Evolutionary conservation across 1,284 basidiomycete genomes (phyloP).

Genomic region (Cryptococcus sp.): DNA sequence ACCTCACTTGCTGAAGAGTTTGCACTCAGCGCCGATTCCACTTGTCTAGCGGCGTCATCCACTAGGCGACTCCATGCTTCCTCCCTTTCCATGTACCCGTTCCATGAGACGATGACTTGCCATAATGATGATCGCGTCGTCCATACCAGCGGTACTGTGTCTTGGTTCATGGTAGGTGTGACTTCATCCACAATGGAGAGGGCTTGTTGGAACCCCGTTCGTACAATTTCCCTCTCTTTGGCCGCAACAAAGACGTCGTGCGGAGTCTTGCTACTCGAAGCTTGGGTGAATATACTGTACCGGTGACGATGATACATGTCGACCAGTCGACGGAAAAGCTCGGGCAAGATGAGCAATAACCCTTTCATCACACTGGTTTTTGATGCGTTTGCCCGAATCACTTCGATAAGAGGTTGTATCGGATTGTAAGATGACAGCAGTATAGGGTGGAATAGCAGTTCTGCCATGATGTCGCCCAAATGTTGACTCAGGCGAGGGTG

Average conservation of each 20-base stretch:
- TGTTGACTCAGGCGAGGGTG: conserved; percentile 17
- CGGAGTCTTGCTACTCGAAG: conserved; percentile 28
- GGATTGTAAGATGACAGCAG: conserved; percentile 28
- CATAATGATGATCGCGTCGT: conserved; percentile 25
- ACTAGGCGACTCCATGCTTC: conserved; percentile 28
- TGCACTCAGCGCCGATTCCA: conserved; percentile 16
- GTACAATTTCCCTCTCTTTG: conserved; percentile 36
- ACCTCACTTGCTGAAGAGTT: conserved; percentile 11
- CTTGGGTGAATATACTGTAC: conserved; percentile 38
- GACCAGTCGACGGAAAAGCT: conserved; percentile 30
- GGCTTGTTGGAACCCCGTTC: conserved; percentile 17
- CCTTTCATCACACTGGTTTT: background rate
- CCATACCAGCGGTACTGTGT: conserved; percentile 1
- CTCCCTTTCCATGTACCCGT: conserved; percentile 49
- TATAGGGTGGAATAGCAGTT: conserved; percentile 31
- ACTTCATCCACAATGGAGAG: conserved; percentile 20
- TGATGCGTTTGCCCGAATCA: background rate
- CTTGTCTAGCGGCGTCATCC: conserved; percentile 17
- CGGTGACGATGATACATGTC: conserved; percentile 22
- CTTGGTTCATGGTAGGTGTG: background rate
- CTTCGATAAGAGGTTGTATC: conserved; percentile 14
- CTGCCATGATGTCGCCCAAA: conserved; percentile 18
- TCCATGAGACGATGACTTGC: conserved; percentile 38
- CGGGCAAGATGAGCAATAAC: conserved; percentile 15
- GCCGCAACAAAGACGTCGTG: conserved; percentile 41